Base-by-base conservation (phyloP, 805 yeast genomes). In the Candida insectalens region DNA sequence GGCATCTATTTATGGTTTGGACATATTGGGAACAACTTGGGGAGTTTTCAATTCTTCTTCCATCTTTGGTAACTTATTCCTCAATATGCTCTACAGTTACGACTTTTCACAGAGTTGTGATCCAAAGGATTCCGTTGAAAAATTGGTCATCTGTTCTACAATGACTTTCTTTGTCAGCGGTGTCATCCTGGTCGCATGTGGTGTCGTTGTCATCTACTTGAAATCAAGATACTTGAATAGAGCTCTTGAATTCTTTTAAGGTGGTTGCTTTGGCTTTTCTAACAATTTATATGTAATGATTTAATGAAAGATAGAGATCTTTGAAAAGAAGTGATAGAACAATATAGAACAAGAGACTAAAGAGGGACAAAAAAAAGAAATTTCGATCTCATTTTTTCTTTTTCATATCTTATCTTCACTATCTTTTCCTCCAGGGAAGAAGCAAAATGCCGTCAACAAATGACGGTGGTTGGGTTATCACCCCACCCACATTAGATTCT, bases 11-110 rank as follows among this genome's bases (percentile, higher is more conserved):
- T 92, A 95, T 87, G 96, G 96, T 0, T 69, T 82, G 16, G 87
- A 82, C 28, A 69, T 83, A 22, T 74, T 89, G 56, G 97, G 96
- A 0, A 82, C 95, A 2, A 82, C 89, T 2, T 89, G 95, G 84
- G 96, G 96, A 3, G 63, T 81, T 18, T 83, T 85, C 52, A 79
- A 85, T 70, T 67, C 83, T 23, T 92, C 94, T 0, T 95, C 96
- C 3, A 45, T 51, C 16, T 27, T 54, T 31, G 59, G 59, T 3
- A 52, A 50, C 25, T 35, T 54, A 36, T 34, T 47, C 27, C 33
- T 52, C n/a, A 54, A 95, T 92, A 52, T 83, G 33, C 44, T 77
- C 10, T 88, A 80, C 53, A 95, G 94, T 1, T 44, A 59, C n/a
- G 60, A 74, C 19, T 77, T 71, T 42, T 85, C 83, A 41, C 35